A percentile compares a stretch with the other conserved stretches of the same genome.
These are phyloP conservation scores for Zalerion maritima DNA, from an alignment of 495 filamentous ascomycete species.

Conservation along the genomic window DNA sequence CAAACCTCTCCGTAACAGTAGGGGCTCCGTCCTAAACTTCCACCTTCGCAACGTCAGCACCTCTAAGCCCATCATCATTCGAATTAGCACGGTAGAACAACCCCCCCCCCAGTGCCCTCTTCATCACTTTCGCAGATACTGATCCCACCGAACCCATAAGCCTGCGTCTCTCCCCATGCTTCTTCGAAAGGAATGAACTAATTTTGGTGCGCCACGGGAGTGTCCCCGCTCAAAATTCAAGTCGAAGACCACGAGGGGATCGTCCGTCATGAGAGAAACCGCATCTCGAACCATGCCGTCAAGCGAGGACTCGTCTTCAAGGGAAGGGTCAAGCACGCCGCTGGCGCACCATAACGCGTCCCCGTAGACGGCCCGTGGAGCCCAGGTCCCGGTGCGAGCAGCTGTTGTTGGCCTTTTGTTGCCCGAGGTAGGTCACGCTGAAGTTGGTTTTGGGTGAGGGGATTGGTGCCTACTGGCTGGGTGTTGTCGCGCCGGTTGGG, in stretches of 20 bases:
- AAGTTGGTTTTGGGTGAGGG: slow-evolving; percentile 12
- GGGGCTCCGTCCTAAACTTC: slow-evolving; percentile 16
- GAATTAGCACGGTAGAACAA: slow-evolving; percentile 21
- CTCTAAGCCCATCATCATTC: slow-evolving; percentile 14
- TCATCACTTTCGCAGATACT: slow-evolving; percentile 18
- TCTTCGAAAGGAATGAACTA: slow-evolving; percentile 20
- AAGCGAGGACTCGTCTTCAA: slow-evolving; percentile 14
- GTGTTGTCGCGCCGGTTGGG: no score
- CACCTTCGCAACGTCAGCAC: slow-evolving; percentile 20
- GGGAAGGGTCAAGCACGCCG: slow-evolving; percentile 13
- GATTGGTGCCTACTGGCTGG: slow-evolving; percentile 17
- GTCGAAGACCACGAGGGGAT: slow-evolving; percentile 17
- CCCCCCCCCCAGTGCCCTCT: slow-evolving; percentile 6
- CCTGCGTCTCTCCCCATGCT: slow-evolving; percentile 18
- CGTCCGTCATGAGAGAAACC: slow-evolving; percentile 14
- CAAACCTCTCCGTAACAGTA: slow-evolving; percentile 18
- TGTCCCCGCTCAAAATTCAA: slow-evolving; percentile 17
- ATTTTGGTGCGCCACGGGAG: slow-evolving; percentile 15
- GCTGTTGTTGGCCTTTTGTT: slow-evolving; percentile 21
- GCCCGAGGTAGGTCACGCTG: slow-evolving; percentile 14
- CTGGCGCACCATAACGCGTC: slow-evolving; percentile 22
- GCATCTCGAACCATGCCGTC: slow-evolving; percentile 24
- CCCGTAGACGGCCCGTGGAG: slow-evolving; percentile 23
- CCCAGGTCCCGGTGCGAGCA: slow-evolving; percentile 25
- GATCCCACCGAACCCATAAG: slow-evolving; percentile 21